Conservation (phyloP, 1,284 basidiomycete genomes). For the Rhizoctonia solani region DNA sequence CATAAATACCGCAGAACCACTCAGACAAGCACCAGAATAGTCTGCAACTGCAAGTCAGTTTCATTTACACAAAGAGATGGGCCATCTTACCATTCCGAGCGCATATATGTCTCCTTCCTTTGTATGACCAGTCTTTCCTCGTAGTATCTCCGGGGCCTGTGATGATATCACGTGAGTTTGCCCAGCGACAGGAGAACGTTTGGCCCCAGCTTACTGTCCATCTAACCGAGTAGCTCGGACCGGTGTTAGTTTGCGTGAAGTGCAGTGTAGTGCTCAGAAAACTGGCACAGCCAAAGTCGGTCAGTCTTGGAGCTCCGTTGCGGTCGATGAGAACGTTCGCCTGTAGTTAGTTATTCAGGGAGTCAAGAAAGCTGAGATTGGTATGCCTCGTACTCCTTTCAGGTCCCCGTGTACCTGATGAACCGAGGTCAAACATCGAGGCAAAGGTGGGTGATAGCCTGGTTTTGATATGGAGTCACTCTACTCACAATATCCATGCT, state of each 20-base stretch:
- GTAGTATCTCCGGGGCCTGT: too few relatives aligned
- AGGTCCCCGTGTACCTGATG: slow-evolving; percentile 1
- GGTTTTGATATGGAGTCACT: too few relatives aligned
- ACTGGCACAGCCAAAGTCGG: slow-evolving; percentile 12
- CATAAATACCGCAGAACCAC: too few relatives aligned
- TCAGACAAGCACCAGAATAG: too few relatives aligned
- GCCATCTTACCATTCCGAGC: too few relatives aligned
- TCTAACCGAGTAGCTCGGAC: not conserved
- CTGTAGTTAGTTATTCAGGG: not conserved
- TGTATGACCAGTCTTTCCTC: too few relatives aligned
- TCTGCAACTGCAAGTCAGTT: too few relatives aligned
- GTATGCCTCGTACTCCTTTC: not conserved
- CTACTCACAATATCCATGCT: not conserved
- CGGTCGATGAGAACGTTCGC: slow-evolving; percentile 1
- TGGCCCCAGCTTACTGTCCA: slow-evolving; percentile 22
- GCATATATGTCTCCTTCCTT: too few relatives aligned
- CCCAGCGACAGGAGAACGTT: too few relatives aligned
- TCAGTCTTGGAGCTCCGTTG: not conserved
- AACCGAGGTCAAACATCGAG: not conserved
- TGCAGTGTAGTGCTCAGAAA: not conserved
- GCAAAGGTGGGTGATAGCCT: too few relatives aligned
- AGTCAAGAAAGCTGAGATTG: not conserved
- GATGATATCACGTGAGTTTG: too few relatives aligned
- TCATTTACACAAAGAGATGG: too few relatives aligned
- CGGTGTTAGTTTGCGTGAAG: not conserved